phyloP scores from a whole-genome alignment of 2,329 filamentous ascomycete genomes.

The Acrocalymma vagum region DNA sequence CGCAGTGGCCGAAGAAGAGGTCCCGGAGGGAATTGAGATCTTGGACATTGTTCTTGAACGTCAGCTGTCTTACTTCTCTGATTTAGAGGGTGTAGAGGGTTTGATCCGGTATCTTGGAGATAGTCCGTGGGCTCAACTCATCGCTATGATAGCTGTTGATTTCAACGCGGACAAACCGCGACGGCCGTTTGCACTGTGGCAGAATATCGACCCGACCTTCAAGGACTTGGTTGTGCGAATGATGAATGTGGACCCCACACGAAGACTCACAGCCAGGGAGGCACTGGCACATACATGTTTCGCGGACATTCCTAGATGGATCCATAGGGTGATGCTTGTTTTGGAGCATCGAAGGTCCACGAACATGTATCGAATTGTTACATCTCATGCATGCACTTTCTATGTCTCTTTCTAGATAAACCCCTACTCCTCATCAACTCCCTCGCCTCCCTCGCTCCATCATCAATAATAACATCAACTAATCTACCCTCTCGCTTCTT shows the following conservation, averaged over 20 bases:
- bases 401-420: no score
- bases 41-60: slow-evolving; percentile 53
- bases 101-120: slow-evolving; percentile 51
- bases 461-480: no score
- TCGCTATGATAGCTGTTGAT: slow-evolving; percentile 41
- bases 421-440: no score
- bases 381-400: no score
- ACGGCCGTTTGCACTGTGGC: slow-evolving; percentile 41
- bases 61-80: slow-evolving; percentile 59
- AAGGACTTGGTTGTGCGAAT: slow-evolving; percentile 23
- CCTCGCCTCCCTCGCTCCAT: no score
- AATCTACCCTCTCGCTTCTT: no score
- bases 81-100: slow-evolving; percentile 51
- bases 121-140: slow-evolving; percentile 48
- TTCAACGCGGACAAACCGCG: slow-evolving; percentile 54
- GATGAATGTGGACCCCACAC: slow-evolving; percentile 19
- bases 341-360: no score
- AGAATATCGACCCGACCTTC: slow-evolving; percentile 15
- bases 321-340: no score
- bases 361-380: no score
- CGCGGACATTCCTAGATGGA: no score
- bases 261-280: slow-evolving; percentile 21
- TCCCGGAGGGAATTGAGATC: slow-evolving; percentile 45
- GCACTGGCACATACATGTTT: slow-evolving; percentile 25
- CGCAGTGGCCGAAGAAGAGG: slow-evolving; percentile 45